Percentiles rank a stretch among this genome's conserved stretches.
phyloP scores from a whole-genome alignment of 345 rosid genomes.

The Garcia nutans region DNA sequence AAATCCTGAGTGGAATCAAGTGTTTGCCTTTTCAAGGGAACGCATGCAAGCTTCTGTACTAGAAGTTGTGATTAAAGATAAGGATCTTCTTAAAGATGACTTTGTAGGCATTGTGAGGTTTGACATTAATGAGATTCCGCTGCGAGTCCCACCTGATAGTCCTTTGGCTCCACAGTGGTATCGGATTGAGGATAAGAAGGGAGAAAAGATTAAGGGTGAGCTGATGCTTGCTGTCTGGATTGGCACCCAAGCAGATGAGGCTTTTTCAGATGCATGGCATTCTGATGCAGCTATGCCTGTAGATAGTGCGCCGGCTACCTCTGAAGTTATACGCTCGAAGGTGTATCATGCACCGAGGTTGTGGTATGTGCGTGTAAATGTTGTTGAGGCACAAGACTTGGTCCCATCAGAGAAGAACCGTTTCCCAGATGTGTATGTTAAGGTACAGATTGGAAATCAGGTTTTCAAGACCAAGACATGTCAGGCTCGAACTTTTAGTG shows the following conservation, averaged over 20 bases:
- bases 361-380: slow-evolving; percentile 38
- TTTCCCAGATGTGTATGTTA: slow-evolving; percentile 34
- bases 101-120: slow-evolving; percentile 27
- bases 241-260: slow-evolving; percentile 29
- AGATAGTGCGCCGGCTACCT: slow-evolving; percentile 22
- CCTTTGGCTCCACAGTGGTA: slow-evolving; percentile 42
- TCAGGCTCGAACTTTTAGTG: slow-evolving; percentile 32
- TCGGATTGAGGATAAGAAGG: slow-evolving; percentile 31
- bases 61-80: slow-evolving; percentile 36
- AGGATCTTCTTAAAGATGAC: slow-evolving; percentile 31
- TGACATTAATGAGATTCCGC: slow-evolving; percentile 31
- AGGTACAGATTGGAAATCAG: slow-evolving; percentile 34
- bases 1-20: slow-evolving; percentile 39
- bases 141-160: slow-evolving; percentile 38
- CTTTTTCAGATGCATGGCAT: slow-evolving; percentile 37
- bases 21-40: slow-evolving; percentile 39
- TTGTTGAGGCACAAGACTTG: slow-evolving; percentile 35
- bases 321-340: slow-evolving; percentile 32
- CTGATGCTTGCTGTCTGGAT: slow-evolving; percentile 42
- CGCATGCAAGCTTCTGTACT: slow-evolving; percentile 34
- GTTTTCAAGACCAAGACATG: slow-evolving; percentile 32
- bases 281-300: slow-evolving; percentile 34
- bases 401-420: slow-evolving; percentile 31
- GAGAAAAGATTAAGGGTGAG: slow-evolving; percentile 35
- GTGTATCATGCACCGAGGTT: slow-evolving; percentile 36